These are phyloP conservation scores for Plasmodium knowlesi DNA, from an alignment of 169 alveolate species.

Conservation along the genomic window DNA sequence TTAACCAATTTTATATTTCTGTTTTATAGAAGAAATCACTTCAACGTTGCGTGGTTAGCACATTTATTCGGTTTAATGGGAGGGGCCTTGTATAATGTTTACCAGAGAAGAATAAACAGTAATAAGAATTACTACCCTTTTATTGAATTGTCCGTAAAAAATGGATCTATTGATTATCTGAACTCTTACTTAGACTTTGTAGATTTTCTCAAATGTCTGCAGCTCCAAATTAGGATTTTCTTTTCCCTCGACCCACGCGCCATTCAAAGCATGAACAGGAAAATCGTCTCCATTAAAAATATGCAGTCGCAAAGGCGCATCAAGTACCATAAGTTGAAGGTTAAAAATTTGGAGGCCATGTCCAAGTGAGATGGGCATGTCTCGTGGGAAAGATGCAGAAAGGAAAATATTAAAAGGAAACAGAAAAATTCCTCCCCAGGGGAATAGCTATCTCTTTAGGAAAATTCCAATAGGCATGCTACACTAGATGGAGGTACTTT, in stretches of 20 bases:
- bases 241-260: constrained; percentile 40
- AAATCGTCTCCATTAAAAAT: constrained; percentile 28
- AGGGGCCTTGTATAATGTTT: constrained; percentile 80
- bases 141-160: constrained; percentile 52
- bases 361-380: not conserved
- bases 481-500: not conserved
- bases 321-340: constrained; percentile 7
- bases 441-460: not conserved
- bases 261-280: constrained; percentile 25
- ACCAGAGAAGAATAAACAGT: constrained; percentile 75
- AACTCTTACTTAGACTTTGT: constrained; percentile 58
- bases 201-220: constrained; percentile 29
- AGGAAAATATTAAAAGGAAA: not conserved
- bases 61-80: constrained; percentile 83
- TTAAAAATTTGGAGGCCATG: constrained; percentile 62
- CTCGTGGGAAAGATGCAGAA: not conserved
- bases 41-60: constrained; percentile 86
- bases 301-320: constrained; percentile 26
- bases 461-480: not conserved
- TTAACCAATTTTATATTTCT: constrained; percentile 80
- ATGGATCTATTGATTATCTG: constrained; percentile 65
- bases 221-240: constrained; percentile 16
- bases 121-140: constrained; percentile 63
- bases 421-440: not conserved
- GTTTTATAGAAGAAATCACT: constrained; percentile 63